These are phyloP conservation scores for Chlamydomonas applanata DNA, from an alignment of 139 green algal species.

Conservation along the genomic window DNA sequence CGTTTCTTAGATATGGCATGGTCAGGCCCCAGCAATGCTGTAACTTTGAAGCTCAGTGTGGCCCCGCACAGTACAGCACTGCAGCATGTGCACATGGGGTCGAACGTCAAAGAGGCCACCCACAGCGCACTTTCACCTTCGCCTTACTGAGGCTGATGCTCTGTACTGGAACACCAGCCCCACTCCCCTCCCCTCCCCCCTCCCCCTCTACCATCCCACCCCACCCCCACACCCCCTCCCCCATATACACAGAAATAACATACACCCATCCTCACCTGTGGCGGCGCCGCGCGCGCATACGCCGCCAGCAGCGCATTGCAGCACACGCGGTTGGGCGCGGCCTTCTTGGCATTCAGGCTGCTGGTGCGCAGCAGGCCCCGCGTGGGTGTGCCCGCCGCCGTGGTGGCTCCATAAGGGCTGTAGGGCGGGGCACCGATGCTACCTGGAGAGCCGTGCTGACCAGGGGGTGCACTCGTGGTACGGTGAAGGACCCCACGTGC, in stretches of 20 bases:
- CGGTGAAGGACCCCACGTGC: not conserved
- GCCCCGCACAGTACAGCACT: too few species aligned
- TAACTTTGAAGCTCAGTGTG: too few species aligned
- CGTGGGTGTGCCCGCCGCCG: not conserved
- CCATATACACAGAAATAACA: too few species aligned
- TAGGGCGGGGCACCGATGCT: not conserved
- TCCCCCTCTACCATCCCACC: not conserved
- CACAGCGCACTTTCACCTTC: too few species aligned
- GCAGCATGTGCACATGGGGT: too few species aligned
- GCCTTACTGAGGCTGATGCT: too few species aligned
- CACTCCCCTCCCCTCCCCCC: not conserved
- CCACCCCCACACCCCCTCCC: not conserved
- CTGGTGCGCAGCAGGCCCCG: conserved; percentile 44
- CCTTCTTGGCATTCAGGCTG: conserved; percentile 62
- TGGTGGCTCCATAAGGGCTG: not conserved
- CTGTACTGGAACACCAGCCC: not conserved
- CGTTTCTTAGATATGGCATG: too few species aligned
- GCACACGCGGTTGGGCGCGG: conserved; percentile 71
- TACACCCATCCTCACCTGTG: conserved; percentile 42
- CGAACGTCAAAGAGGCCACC: too few species aligned
- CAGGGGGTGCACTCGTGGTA: conserved; percentile 5
- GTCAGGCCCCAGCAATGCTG: too few species aligned
- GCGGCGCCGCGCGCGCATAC: conserved; percentile 72
- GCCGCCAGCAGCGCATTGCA: conserved; percentile 87
- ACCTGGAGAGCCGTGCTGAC: not conserved